Percentiles rank a stretch among this genome's conserved stretches.
phyloP scores from a whole-genome alignment of 352 stramenopile species.

The Pythium rhizo-oryzae region DNA sequence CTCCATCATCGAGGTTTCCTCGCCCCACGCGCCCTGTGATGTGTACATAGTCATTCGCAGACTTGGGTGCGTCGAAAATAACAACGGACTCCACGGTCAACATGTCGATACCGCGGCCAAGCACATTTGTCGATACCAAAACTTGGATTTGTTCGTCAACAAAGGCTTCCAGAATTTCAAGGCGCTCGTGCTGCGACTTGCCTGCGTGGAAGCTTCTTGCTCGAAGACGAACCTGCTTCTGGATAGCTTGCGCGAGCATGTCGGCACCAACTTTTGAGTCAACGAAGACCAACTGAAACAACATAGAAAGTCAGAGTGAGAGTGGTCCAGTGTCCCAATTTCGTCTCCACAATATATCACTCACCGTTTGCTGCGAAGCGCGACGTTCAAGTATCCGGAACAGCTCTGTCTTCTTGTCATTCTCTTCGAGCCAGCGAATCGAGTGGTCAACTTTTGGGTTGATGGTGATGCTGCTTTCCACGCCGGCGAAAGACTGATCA shows the following conservation, averaged over 20 bases:
- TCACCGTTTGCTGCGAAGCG: conserved; percentile 37
- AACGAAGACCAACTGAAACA: conserved; percentile 70
- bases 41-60: conserved; percentile 65
- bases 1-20: conserved; percentile 1
- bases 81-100: conserved; percentile 69
- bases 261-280: conserved; percentile 61
- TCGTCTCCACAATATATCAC: conserved; percentile 13
- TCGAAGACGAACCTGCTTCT: conserved; percentile 40
- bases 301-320: conserved; percentile 9
- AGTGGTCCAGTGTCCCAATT: neutral
- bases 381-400: conserved; percentile 46
- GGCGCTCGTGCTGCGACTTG: conserved; percentile 60
- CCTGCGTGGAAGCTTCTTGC: conserved; percentile 60
- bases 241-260: conserved; percentile 59
- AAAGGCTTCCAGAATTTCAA: conserved; percentile 61
- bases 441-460: conserved; percentile 41
- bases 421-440: conserved; percentile 56
- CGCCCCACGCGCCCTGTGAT: conserved; percentile 58
- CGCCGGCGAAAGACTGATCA: neutral
- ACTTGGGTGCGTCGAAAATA: conserved; percentile 71
- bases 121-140: conserved; percentile 68
- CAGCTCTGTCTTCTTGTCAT: conserved; percentile 59
- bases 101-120: conserved; percentile 77
- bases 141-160: conserved; percentile 48
- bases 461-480: conserved; percentile 13